Evolutionary conservation across 805 yeast species (phyloP), one percentile per base, ranked within the genome.

Genomic region (Zygotorulaspora chibaensis): DNA sequence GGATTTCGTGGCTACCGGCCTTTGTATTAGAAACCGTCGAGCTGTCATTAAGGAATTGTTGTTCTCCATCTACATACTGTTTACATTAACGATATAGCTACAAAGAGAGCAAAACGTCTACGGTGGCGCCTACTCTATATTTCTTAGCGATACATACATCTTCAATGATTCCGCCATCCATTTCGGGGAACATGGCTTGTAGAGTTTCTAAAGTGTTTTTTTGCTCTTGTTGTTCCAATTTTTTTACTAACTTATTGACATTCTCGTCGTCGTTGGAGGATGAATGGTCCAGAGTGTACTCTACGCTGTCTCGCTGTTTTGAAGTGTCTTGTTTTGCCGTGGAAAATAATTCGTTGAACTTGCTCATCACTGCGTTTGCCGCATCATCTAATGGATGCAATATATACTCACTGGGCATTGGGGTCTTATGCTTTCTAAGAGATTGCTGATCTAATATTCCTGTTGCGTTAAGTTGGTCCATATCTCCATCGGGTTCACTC

Each of bases 91-190:
- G 15, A 13, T 8, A 13, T 29, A 5, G 4, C 38, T 55, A 58
- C 16, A 65, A 44, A 13, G 62, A 51, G 36, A 65, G 50, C 38
- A 63, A 42, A n/a, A 56, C 54, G 59, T 87, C 96, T 8, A 88
- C 83, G 41, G 90, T 84, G 8, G 74, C 76, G 26, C 89, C 95
- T 5, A 85, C 71, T 41, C 82, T 71, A 27, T 84, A 83, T 50
- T 77, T 73, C 59, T 83, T 84, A 62, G 82, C 78, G 2, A 68
- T 66, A 27, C 88, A 74, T 2, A 88, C 81, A 59, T 88, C 96
- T 45, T 74, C 76, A 40, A 89, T 73, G 1, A 89, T 68, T 0
- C 78, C 85, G 40, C 69, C 67, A 54, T 87, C 96, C 49, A 88
- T 68, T 37, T 70, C 72, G 0, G 96, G 95, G 63, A 89, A 88